Evolutionary conservation across 768 basidiomycete species (phyloP).

Genomic region (Lentinula lateritia): DNA sequence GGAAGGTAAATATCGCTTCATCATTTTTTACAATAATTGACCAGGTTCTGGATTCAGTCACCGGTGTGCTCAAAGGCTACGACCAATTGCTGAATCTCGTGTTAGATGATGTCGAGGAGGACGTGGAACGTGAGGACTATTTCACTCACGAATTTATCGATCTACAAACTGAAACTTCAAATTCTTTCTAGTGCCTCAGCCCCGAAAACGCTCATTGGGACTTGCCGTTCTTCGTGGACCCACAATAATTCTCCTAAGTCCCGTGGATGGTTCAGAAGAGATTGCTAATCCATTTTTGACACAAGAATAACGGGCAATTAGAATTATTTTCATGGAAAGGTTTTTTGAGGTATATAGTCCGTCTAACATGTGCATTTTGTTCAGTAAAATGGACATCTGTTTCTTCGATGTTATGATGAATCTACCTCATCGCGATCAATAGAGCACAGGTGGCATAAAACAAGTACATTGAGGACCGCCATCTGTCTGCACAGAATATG

Average conservation of each 20-base stretch:
- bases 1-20: constrained; percentile 60
- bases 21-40: not conserved
- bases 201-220: constrained; percentile 63
- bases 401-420: not conserved
- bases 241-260: constrained; percentile 89
- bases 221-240: constrained; percentile 90
- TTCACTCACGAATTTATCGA: constrained; percentile 10
- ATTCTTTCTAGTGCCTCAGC: constrained; percentile 54
- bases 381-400: not conserved
- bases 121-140: constrained; percentile 51
- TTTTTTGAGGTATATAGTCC: not conserved
- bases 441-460: too few species aligned
- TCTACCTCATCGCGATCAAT: too few species aligned
- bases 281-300: constrained; percentile 85
- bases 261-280: constrained; percentile 92
- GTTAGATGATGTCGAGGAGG: constrained; percentile 91
- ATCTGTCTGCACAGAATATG: too few species aligned
- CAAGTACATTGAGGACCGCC: too few species aligned
- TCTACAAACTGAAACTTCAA: constrained; percentile 1
- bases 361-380: not conserved
- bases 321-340: too few species aligned
- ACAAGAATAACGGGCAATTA: constrained; percentile 42
- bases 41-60: constrained; percentile 46
- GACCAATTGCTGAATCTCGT: constrained; percentile 97
- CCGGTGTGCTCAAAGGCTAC: constrained; percentile 89